Evolutionary conservation across 768 basidiomycete species (phyloP), one percentile per base, ranked within the genome.

Genomic region (Amylocystis lapponica): DNA sequence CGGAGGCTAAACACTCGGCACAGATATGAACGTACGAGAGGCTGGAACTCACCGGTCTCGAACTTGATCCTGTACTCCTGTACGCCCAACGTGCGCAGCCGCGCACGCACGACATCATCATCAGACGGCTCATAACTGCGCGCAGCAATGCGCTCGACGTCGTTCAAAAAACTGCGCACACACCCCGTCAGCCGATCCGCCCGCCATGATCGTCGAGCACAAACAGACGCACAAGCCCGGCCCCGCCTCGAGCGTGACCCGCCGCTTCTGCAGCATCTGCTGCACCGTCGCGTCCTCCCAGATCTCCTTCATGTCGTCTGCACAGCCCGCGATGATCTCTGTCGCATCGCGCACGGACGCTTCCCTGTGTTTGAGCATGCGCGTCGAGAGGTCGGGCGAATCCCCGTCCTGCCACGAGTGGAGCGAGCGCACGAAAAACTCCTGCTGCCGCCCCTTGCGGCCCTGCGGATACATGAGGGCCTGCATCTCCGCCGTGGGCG

Each of bases 31-130:
- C 36, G 40, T 36, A 19, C 19, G 30, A n/a, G 14, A 17, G 14
- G 23, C 30, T 23, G 35, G 13, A 2, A 63, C 71, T 14, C 47
- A 84, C 86, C 79, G 50, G 79, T 75, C 45, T 83, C 80, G 54
- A 86, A 75, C 34, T 71, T 64, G 47, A 86, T 81, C 34, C 68
- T 66, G 54, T 88, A 79, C 55, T 89, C 86, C 59, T 87, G 83
- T 4, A 89, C 78, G 34, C 86, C 86, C 7, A 87, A 65, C 2
- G 88, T 91, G 36, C 86, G 73, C 36, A 91, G 66, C 16, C 88
- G 76, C 26, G 88, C 86, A n/a, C 85, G 78, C 39, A 91, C 74
- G 17, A 91, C 77, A 53, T 91, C 88, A 39, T 83, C 74, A 50
- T 86, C 85, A 2, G 72, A 78, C 1, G 86, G 85, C 45, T 79